Percentiles rank a stretch among this genome's conserved stretches.
Conservation (phyloP, 805 yeast genomes). For the Candida ulmi region DNA sequence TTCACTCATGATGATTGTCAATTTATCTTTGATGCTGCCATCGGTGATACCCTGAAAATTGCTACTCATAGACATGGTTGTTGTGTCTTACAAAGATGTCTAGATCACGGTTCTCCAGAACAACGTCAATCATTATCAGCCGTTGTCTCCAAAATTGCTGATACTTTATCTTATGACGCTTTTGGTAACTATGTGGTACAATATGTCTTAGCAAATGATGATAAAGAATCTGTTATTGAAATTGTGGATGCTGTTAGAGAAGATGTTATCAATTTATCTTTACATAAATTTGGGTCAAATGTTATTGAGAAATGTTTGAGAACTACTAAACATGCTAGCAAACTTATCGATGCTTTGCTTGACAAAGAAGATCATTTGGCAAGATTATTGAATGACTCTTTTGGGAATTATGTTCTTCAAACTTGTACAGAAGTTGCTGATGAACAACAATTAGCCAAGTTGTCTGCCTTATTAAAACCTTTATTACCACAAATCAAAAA, state of each 20-base stretch:
- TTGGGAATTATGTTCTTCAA: conserved; percentile 92
- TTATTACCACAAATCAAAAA: conserved; percentile 72
- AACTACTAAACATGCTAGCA: conserved; percentile 36
- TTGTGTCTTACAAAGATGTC: conserved; percentile 91
- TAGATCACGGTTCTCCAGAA: conserved; percentile 74
- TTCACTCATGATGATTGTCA: conserved; percentile 66
- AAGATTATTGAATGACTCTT: conserved; percentile 78
- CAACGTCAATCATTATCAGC: conserved; percentile 67
- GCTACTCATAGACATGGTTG: conserved; percentile 98
- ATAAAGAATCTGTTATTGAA: conserved; percentile 24
- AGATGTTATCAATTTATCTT: conserved; percentile 45
- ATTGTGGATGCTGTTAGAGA: conserved; percentile 30
- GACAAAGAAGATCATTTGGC: conserved; percentile 27
- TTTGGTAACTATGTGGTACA: conserved; percentile 97
- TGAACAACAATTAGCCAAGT: conserved; percentile 42
- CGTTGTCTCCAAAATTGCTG: conserved; percentile 63
- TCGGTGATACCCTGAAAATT: conserved; percentile 64
- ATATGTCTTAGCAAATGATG: conserved; percentile 61
- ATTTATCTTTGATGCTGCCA: conserved; percentile 85
- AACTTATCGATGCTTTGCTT: conserved; percentile 46
- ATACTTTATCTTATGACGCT: conserved; percentile 77
- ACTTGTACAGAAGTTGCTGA: conserved; percentile 69
- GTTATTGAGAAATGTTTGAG: conserved; percentile 86
- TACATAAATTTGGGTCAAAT: conserved; percentile 90
- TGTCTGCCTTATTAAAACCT: conserved; percentile 62